Evolutionary conservation across 371 early-diverging fungal genomes (phyloP), one percentile per base, ranked within the genome.

Genomic region (Syncephalastrum contaminatum): DNA sequence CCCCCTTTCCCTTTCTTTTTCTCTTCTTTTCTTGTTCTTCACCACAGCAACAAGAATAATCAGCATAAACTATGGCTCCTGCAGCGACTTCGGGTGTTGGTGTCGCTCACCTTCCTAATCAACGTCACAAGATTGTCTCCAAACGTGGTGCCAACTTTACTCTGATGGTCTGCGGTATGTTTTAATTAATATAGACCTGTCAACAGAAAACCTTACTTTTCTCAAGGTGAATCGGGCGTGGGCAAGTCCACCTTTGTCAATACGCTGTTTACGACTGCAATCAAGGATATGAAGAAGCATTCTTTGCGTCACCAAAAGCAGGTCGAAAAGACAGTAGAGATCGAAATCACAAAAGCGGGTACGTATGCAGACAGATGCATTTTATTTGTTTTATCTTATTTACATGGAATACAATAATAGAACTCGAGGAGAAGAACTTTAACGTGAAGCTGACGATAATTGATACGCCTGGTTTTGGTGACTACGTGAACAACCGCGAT

Each of bases 381-480:
- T 20, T 39, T 30, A 20, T 20, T 20, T 53, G 36, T 30, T 30
- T 30, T 8, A 30, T 8, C 10, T 12, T 1, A 21, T 27, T 4
- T 5, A 24, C 18, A 41, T 42, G 10, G 12, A 2, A 10, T 10
- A 10, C 36, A 0, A 30, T 14, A 36, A 18, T 72, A 90, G 96
- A 93, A 63, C 81, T 98, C 54, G 96, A 96, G 73, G 98, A 98
- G 75, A 95, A 96, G 78, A 91, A 90, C 72, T 97, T 98, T 82
- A 88, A 87, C 46, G 95, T 96, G 58, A 91, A 93, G 59, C 77
- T 98, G 67, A 93, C 90, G 36, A 88, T 96, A 45, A 88, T 95
- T 62, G 95, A 95, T 68, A 92, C 93, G 21, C 93, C 92, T 53
- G 95, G 95, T 15, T 95, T 95, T 77, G 95, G 95, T 48, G 95